phyloP scores from a whole-genome alignment of 2,329 filamentous ascomycete species.

The Fusarium floridanum region DNA sequence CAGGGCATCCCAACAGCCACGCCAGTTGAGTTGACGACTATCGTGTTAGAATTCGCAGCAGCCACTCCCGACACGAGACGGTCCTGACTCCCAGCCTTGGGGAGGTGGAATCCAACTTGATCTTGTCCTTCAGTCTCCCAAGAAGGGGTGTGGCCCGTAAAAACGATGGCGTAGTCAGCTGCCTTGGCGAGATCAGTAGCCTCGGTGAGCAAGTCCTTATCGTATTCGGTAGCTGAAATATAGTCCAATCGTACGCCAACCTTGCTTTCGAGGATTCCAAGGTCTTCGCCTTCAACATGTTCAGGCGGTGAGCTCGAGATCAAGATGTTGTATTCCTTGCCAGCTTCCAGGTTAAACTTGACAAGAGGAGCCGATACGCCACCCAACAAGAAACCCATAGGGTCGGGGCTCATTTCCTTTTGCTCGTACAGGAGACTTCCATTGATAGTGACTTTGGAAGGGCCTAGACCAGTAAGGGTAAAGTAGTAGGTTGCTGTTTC shows the following conservation, averaged over 20 bases:
- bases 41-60: slow-evolving; percentile 67
- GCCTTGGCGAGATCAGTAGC: slow-evolving; percentile 15
- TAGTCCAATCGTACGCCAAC: slow-evolving; percentile 18
- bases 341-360: slow-evolving; percentile 60
- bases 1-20: slow-evolving; percentile 70
- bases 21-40: slow-evolving; percentile 73
- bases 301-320: slow-evolving; percentile 9
- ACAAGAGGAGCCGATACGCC: slow-evolving; percentile 50
- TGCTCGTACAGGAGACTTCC: slow-evolving; percentile 45
- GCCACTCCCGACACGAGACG: slow-evolving; percentile 66
- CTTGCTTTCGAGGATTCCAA: slow-evolving; percentile 23
- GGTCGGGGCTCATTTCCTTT: slow-evolving; percentile 40
- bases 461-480: slow-evolving; percentile 43
- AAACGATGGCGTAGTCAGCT: slow-evolving; percentile 21
- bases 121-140: slow-evolving; percentile 33
- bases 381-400: slow-evolving; percentile 49
- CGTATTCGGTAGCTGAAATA: slow-evolving; percentile 12
- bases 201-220: slow-evolving; percentile 14
- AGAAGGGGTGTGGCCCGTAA: slow-evolving; percentile 21
- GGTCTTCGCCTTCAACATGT: slow-evolving; percentile 5
- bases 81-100: not conserved
- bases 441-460: slow-evolving; percentile 42
- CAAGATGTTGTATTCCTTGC: slow-evolving; percentile 15
- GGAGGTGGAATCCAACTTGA: not conserved
- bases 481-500: slow-evolving; percentile 46